Evolutionary conservation across 129 eudicot genomes (phyloP), one percentile per base, ranked within the genome.

Genomic region (Glebionis coronaria): DNA sequence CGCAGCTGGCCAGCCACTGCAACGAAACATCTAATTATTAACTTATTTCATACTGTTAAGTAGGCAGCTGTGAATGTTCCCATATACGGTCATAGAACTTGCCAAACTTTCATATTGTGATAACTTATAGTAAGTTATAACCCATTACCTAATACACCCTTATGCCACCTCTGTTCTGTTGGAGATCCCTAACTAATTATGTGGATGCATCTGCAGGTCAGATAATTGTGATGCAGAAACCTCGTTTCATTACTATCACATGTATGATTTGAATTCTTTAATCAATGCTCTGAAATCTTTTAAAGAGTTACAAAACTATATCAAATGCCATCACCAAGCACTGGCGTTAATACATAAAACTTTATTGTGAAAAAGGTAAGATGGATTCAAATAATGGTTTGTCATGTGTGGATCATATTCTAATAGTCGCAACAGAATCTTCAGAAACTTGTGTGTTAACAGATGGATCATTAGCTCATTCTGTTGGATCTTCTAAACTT

Each of bases 161-260:
- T 49, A 35, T 56, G 60, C 46, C 21, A 6, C 51, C 61, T 50
- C 52, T 13, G 29, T 38, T 21, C 63, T 57, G 19, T 38, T 28
- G 29, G 61, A 12, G 27, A 27, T 13, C 42, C 66, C 61, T 72
- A 14, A 53, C 71, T 44, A n/a, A 42, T 45, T 81, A 56, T 35
- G n/a, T 46, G 61, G 72, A 50, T 75, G 61, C 65, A 64, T 68
- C 62, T 87, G 82, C 86, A 92, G 98, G 82, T 81, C 82, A 25
- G 92, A 88, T 73, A 64, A 70, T 35, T 73, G 72, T 40, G 84
- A 84, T 27, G 78, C 65, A 16, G 83, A 78, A 54, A 67, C 84
- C 23, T 78, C 80, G 15, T 76, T 56, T 72, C 82, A 69, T 63
- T 86, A 73, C 71, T 92, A 92, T 76, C 80, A 82, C 73, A 84